Conservation (phyloP, 164 flowering plant species). For the Taxillus chinensis region DNA sequence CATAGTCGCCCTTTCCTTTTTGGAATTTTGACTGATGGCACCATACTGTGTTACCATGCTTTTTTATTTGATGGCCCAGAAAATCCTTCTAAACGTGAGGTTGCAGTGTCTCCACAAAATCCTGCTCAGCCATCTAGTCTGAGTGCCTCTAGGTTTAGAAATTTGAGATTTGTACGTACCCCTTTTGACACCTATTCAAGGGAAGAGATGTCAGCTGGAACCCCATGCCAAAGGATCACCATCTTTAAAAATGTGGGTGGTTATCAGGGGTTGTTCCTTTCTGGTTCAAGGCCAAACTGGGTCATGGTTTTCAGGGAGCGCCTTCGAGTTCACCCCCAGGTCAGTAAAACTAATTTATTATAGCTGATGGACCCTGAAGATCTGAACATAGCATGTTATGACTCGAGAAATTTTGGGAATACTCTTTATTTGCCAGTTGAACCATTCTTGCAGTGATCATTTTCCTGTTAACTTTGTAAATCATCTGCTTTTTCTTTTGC, state of each 20-base stretch:
- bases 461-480: neutral
- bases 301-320: conserved; percentile 90
- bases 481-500: conserved; percentile 12
- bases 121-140: conserved; percentile 26
- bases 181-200: conserved; percentile 58
- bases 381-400: no score
- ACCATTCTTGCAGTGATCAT: no score
- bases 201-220: conserved; percentile 50
- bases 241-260: conserved; percentile 79
- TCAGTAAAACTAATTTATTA: conserved; percentile 15
- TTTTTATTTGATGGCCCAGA: conserved; percentile 76
- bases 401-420: no score
- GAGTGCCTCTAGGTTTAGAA: conserved; percentile 72
- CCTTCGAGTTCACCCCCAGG: conserved; percentile 96
- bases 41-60: conserved; percentile 91
- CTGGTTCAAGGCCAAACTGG: conserved; percentile 93
- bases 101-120: conserved; percentile 30
- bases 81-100: conserved; percentile 46
- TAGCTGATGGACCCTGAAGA: neutral
- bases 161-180: conserved; percentile 74
- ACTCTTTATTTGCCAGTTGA: no score
- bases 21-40: conserved; percentile 81
- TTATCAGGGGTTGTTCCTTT: conserved; percentile 78
- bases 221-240: conserved; percentile 42
- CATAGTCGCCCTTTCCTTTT: conserved; percentile 82